Evolutionary conservation across 441 rosid species (phyloP), one percentile per base, ranked within the genome.

Genomic region (Populus trichocarpa): DNA sequence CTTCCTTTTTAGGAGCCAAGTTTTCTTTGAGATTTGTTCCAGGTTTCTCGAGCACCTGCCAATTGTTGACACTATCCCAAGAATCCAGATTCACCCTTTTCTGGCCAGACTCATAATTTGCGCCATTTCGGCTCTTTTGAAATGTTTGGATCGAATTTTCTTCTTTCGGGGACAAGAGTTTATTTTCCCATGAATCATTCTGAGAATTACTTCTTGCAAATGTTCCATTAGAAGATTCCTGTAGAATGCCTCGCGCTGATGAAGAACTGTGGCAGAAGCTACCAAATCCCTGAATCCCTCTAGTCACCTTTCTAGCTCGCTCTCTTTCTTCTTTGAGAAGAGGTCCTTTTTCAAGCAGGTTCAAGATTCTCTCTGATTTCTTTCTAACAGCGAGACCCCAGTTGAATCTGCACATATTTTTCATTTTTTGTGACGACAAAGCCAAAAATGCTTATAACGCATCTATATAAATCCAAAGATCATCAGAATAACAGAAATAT

Each of bases 261-360:
- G 81, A 73, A 68, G 89, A 70, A 53, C 90, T 85, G 38, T 75
- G 86, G 80, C 86, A 67, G 70, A 93, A 88, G 84, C 98, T 96
- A 64, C 97, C 99, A 71, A 96, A 93, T 35, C 98, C 99, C 80
- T 87, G 87, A 83, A 96, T 96, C 71, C 86, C 99, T 84, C 96
- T 85, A 2, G 93, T 89, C 18, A 96, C 82, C 85, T 89, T 95
- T 75, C 98, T 89, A 67, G 99, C 90, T 78, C 92, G 84, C 57
- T 86, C 85, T 75, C 96, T 91, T 76, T 96, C 99, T 77, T 89
- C 94, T 78, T 85, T 92, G 46, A 90, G 87, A 32, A 93, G 82
- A 42, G 84, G 75, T 35, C 90, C 96, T 75, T 89, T 86, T 83
- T 88, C 92, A 5, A 96, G 90, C 77, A 93, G 77, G 85, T 86